phyloP scores from a whole-genome alignment of 2,329 filamentous ascomycete species.

The Diaporthe caulivora region DNA sequence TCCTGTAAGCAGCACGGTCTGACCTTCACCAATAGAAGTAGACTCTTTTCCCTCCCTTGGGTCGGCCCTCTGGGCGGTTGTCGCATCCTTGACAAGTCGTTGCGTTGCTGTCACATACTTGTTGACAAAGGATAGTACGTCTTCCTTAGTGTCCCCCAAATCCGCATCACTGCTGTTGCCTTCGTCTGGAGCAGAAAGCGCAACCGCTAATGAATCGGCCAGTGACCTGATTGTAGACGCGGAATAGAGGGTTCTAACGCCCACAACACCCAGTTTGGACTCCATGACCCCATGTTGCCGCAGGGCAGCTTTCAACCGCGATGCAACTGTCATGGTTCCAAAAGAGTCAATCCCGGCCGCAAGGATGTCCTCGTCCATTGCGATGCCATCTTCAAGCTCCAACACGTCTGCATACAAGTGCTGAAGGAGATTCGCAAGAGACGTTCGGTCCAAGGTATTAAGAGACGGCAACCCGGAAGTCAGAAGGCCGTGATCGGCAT shows the following conservation, averaged over 20 bases:
- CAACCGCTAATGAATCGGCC: background rate
- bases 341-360: slow-evolving; percentile 14
- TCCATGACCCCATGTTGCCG: slow-evolving; percentile 4
- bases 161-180: background rate
- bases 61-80: background rate
- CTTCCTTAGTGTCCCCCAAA: background rate
- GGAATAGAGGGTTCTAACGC: background rate
- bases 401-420: slow-evolving; percentile 2
- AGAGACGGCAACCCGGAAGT: background rate
- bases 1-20: slow-evolving; percentile 55
- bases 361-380: background rate
- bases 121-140: slow-evolving; percentile 37
- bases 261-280: background rate
- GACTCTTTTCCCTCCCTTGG: background rate
- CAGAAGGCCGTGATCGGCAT: slow-evolving; percentile 3
- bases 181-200: background rate
- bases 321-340: background rate
- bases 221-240: slow-evolving; percentile 11
- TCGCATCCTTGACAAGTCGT: background rate
- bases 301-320: slow-evolving; percentile 1
- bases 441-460: background rate
- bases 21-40: background rate
- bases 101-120: slow-evolving; percentile 17
- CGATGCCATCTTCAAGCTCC: background rate
- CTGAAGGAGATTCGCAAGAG: background rate